Evolutionary conservation across 2,329 filamentous ascomycete species (phyloP).

Genomic region (Colletotrichum coccodes): DNA sequence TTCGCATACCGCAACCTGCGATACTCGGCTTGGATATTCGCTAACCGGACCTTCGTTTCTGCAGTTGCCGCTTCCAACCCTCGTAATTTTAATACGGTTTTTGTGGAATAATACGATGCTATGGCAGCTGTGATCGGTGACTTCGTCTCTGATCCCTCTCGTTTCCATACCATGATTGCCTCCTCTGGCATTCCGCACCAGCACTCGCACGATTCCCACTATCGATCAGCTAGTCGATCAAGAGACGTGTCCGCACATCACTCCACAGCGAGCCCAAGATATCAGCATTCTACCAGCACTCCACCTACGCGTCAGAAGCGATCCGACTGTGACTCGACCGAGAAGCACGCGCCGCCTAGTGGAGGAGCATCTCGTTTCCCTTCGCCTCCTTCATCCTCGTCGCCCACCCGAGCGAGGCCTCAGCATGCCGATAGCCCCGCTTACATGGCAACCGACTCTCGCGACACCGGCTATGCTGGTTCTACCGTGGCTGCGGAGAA

Average conservation of each 20-base stretch:
- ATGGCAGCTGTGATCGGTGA: conserved; percentile 77
- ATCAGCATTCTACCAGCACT: conserved; percentile 30
- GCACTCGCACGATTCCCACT: conserved; percentile 56
- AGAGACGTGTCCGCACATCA: conserved; percentile 40
- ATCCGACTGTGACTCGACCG: conserved; percentile 24
- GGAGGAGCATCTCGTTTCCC: conserved; percentile 60
- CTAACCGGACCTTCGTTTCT: not conserved
- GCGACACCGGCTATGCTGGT: conserved; percentile 22
- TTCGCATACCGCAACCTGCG: not conserved
- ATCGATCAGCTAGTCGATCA: conserved; percentile 48
- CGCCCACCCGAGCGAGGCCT: conserved; percentile 50
- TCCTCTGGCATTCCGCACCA: conserved; percentile 56
- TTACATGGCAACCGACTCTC: conserved; percentile 60
- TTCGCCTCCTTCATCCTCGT: conserved; percentile 65
- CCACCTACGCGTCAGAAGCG: conserved; percentile 28
- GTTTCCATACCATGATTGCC: conserved; percentile 77
- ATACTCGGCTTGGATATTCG: not conserved
- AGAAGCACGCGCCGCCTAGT: conserved; percentile 41
- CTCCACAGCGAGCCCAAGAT: conserved; percentile 44
- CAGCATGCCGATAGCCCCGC: conserved; percentile 52
- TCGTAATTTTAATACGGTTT: conserved; percentile 33
- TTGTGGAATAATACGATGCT: conserved; percentile 49
- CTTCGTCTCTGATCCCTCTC: conserved; percentile 77
- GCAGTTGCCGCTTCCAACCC: conserved; percentile 25
- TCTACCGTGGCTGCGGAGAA: conserved; percentile 8